phyloP scores from a whole-genome alignment of 176 grass and related monocot species.

The Dendrocalamus sinicus region DNA sequence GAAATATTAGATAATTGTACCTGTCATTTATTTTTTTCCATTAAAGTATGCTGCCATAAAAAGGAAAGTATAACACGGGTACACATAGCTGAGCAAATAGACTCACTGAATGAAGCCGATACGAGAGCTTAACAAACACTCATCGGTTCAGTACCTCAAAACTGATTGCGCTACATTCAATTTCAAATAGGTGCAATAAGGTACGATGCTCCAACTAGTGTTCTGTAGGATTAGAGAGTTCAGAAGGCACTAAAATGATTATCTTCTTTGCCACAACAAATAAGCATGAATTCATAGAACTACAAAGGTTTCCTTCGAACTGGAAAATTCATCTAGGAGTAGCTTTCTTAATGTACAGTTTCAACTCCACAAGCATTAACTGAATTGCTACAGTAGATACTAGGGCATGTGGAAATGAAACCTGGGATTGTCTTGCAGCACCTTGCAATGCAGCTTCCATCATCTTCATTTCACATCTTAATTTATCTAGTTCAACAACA shows the following conservation, averaged over 20 bases:
- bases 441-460: conserved; percentile 99
- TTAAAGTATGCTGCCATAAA: background rate
- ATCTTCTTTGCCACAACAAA: conserved; percentile 31
- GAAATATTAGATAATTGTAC: background rate
- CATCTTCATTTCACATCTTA: conserved; percentile 92
- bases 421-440: conserved; percentile 99
- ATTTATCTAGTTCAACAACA: conserved; percentile 66
- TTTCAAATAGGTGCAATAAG: conserved; percentile 8
- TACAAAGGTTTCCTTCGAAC: conserved; percentile 25
- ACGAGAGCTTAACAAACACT: background rate
- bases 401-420: conserved; percentile 47
- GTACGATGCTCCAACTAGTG: background rate
- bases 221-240: background rate
- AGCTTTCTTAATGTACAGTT: conserved; percentile 17
- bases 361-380: conserved; percentile 20
- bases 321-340: conserved; percentile 36
- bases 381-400: conserved; percentile 15
- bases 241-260: conserved; percentile 17
- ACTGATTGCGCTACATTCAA: background rate
- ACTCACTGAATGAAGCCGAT: background rate
- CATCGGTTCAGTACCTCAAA: background rate
- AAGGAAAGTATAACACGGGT: background rate
- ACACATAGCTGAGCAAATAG: background rate
- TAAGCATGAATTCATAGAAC: conserved; percentile 26
- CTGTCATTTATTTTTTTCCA: background rate